These are phyloP conservation scores for Schizosaccharomyces pombe DNA, from an alignment of 805 yeast genomes.

Conservation along the genomic window DNA sequence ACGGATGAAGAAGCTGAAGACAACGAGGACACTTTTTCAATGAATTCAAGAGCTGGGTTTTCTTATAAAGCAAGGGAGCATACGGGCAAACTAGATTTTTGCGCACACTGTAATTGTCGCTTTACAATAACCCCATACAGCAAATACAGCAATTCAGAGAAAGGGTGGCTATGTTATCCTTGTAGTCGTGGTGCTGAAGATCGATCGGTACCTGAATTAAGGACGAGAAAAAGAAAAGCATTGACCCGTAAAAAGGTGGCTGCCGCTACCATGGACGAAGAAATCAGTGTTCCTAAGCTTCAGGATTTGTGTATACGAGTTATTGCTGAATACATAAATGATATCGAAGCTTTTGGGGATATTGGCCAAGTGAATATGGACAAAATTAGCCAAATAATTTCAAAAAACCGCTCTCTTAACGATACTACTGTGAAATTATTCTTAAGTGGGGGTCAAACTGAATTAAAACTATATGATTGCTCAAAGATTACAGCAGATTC, in stretches of 20 bases:
- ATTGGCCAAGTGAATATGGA: conserved; percentile 51
- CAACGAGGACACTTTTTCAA: conserved; percentile 7
- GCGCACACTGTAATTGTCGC: conserved; percentile 37
- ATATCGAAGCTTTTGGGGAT: conserved; percentile 66
- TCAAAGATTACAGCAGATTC: conserved; percentile 46
- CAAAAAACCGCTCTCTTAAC: conserved; percentile 60
- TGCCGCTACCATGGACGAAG: conserved; percentile 35
- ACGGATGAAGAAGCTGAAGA: conserved; percentile 7
- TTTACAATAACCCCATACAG: conserved; percentile 50
- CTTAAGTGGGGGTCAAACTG: conserved; percentile 31
- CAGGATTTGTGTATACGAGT: conserved; percentile 61
- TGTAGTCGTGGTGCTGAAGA: conserved; percentile 33
- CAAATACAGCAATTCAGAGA: conserved; percentile 20
- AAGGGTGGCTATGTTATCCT: conserved; percentile 30
- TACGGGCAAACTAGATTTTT: conserved; percentile 23
- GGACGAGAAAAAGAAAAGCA: conserved; percentile 48
- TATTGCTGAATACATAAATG: conserved; percentile 42
- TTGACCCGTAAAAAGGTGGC: conserved; percentile 46
- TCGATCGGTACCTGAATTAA: conserved; percentile 16
- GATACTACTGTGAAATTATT: conserved; percentile 53
- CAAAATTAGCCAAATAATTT: conserved; percentile 51
- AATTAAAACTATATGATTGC: conserved; percentile 76
- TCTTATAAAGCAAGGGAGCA: conserved; percentile 5
- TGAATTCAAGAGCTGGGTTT: conserved; percentile 2
- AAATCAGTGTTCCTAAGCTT: conserved; percentile 38